phyloP scores from a whole-genome alignment of 129 eudicot genomes.

The Saussurea involucrata region DNA sequence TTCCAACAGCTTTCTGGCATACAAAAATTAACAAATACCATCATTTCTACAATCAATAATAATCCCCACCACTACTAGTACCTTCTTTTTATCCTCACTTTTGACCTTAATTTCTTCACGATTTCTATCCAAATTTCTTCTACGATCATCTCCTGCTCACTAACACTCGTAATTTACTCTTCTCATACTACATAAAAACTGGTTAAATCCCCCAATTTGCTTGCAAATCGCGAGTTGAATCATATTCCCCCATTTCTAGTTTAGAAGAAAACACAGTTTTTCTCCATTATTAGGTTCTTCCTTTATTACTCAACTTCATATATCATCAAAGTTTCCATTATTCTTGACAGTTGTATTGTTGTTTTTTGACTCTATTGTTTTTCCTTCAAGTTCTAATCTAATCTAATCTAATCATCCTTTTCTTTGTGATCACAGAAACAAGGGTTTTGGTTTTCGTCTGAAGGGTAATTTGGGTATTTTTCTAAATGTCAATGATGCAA shows the following conservation, averaged over 20 bases:
- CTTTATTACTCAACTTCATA: constrained; percentile 13
- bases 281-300: not conserved
- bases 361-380: not conserved
- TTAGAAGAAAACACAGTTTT: constrained; percentile 5
- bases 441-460: not conserved
- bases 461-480: not conserved
- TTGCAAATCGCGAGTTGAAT: not conserved
- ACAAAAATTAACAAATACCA: not conserved
- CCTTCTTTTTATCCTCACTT: not conserved
- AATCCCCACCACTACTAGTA: not conserved
- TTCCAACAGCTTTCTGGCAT: not conserved
- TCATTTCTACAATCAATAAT: not conserved
- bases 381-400: not conserved
- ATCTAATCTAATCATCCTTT: not conserved
- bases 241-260: not conserved
- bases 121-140: not conserved
- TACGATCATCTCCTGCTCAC: not conserved
- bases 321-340: not conserved
- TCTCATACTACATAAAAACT: not conserved
- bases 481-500: not conserved
- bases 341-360: constrained; percentile 13
- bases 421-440: constrained; percentile 2
- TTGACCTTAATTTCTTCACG: not conserved
- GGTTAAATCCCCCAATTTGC: not conserved
- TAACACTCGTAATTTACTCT: not conserved